Evolutionary conservation across 768 basidiomycete genomes (phyloP), one percentile per base, ranked within the genome.

Genomic region (Filobasidium wieringae): DNA sequence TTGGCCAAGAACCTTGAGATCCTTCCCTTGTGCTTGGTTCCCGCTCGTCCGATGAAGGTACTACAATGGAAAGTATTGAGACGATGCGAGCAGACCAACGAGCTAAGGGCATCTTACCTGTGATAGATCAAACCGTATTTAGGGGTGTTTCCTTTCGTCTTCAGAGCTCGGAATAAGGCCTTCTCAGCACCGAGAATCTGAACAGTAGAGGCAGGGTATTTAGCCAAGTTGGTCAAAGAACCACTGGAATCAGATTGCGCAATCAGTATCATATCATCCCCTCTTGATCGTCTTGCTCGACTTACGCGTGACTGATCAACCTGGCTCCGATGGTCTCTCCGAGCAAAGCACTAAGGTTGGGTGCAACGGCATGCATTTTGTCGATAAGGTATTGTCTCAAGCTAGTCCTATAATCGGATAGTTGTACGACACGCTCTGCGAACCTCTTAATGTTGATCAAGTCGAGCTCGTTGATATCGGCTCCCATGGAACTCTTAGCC

Each of bases 101-200:
- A n/a, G n/a, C n/a, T n/a, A n/a, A n/a, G n/a, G n/a, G n/a, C n/a
- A 17, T 14, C 22, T 47, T 27, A 47, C 34, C 37, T 92, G 76
- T 97, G 91, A 75, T 92, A 97, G 64, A 97, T 80, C n/a, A 97
- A 81, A 68, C 93, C 93, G 68, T 96, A 97, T 88, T 95, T 95
- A 39, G 93, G 92, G 0, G 93, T 99, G 74, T 97, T 96, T 15
- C 93, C 93, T 76, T 96, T 97, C 31, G 93, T 96, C 79, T 97
- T 97, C 69, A 97, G 78, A 0, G 93, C 93, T 55, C 93, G 79
- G 82, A 97, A 97, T 27, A 97, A 79, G 1, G 93, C 93, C 75
- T 97, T 97, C 78, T 97, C 93, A 24, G 93, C 93, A 65, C 93
- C 93, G 39, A 96, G 79, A 65, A 97, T 97, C 76, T 97, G 93